Percentiles rank a stretch among this genome's conserved stretches.
Evolutionary conservation across 108 stramenopile species (phyloP).

Genomic region (Cyclotella cryptica): DNA sequence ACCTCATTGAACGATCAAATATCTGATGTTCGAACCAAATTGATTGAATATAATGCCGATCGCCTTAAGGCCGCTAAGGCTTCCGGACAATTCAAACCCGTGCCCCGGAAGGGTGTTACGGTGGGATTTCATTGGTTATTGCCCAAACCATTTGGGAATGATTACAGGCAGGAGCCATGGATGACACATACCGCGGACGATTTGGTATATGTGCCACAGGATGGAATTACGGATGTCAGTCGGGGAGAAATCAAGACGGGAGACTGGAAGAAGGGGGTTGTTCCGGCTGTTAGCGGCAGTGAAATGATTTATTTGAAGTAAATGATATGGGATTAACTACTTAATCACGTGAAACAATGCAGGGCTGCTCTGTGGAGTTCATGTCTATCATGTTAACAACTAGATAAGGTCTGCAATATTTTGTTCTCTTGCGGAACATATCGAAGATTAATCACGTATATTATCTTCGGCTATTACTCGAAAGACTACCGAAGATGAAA

Average conservation of each 20-base stretch:
- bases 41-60: constrained; percentile 72
- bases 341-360: background rate
- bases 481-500: too few species aligned
- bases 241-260: constrained; percentile 66
- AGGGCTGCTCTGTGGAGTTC: too few species aligned
- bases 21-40: constrained; percentile 33
- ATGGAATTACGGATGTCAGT: constrained; percentile 79
- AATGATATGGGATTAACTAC: background rate
- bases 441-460: too few species aligned
- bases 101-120: constrained; percentile 89
- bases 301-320: constrained; percentile 90
- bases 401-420: too few species aligned
- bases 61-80: constrained; percentile 79
- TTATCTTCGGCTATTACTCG: too few species aligned
- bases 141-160: constrained; percentile 93
- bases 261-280: constrained; percentile 82
- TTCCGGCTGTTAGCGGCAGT: constrained; percentile 78
- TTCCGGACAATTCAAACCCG: constrained; percentile 76
- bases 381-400: too few species aligned
- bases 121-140: constrained; percentile 93
- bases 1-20: constrained; percentile 58
- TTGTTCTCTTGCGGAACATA: too few species aligned
- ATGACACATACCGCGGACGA: constrained; percentile 78
- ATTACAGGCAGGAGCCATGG: constrained; percentile 86
- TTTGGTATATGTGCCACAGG: constrained; percentile 75